These are phyloP conservation scores for Brassica rapa DNA, from an alignment of 345 rosid genomes.

Conservation along the genomic window DNA sequence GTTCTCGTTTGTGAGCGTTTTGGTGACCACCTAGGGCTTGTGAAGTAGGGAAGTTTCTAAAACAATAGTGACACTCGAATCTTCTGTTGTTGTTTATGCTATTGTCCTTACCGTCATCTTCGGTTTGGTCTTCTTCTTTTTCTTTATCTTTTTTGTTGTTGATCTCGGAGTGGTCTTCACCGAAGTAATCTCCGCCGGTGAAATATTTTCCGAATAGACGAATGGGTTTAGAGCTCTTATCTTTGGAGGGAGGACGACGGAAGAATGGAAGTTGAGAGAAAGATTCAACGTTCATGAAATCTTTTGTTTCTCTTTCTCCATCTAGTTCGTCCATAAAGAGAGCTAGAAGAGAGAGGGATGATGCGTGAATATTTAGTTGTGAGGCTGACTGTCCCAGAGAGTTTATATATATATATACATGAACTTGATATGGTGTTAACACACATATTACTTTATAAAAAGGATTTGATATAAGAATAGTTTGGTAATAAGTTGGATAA, in stretches of 20 bases:
- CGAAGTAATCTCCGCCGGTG: conserved; percentile 32
- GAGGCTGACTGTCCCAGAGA: conserved; percentile 25
- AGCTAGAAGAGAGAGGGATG: background rate
- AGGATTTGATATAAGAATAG: too few species aligned
- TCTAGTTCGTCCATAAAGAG: conserved; percentile 34
- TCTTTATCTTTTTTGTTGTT: conserved; percentile 29
- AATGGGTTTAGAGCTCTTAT: conserved; percentile 45
- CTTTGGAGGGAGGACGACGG: conserved; percentile 58
- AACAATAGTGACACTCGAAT: conserved; percentile 54
- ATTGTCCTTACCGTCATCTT: conserved; percentile 14
- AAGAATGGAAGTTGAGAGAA: conserved; percentile 73
- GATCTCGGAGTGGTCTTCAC: conserved; percentile 8
- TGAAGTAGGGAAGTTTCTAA: conserved; percentile 49
- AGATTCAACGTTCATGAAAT: conserved; percentile 68
- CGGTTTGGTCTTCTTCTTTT: conserved; percentile 9
- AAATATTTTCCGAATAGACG: conserved; percentile 76
- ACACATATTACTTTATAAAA: too few species aligned
- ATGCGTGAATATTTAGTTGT: conserved; percentile 16
- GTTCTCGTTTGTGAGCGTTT: conserved; percentile 60
- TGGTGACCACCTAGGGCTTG: conserved; percentile 65
- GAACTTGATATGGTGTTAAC: too few species aligned
- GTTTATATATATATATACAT: background rate
- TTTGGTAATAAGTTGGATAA: too few species aligned
- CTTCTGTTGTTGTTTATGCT: conserved; percentile 34
- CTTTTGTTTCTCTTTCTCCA: conserved; percentile 40